Percentiles rank a stretch among this genome's conserved stretches.
Evolutionary conservation across 2,329 filamentous ascomycete genomes (phyloP).

Genomic region (Ophiocordyceps camponoti-rufipedis): DNA sequence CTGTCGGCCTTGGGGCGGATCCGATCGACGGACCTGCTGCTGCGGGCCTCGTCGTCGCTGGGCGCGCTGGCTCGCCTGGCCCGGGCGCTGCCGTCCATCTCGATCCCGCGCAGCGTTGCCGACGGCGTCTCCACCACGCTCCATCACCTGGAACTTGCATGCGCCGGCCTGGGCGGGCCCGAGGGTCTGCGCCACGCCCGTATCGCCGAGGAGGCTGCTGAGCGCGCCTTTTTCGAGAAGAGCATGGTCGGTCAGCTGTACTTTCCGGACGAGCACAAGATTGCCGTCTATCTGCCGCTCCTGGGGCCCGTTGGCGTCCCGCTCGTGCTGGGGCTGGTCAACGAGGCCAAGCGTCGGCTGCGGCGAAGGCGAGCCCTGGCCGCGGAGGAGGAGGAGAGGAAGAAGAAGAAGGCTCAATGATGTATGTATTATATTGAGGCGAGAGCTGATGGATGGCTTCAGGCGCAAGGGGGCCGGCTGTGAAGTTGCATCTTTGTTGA

Average conservation of each 20-base stretch:
- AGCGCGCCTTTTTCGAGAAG: conserved; percentile 93
- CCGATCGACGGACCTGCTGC: conserved; percentile 64
- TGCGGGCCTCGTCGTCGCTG: conserved; percentile 82
- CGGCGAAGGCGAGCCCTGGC: conserved; percentile 24
- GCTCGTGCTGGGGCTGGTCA: conserved; percentile 63
- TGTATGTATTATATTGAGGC: too few relatives aligned
- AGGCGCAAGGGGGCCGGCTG: too few relatives aligned
- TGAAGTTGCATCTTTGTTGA: too few relatives aligned
- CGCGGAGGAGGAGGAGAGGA: conserved; percentile 18
- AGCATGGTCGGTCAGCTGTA: conserved; percentile 98
- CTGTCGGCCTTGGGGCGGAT: conserved; percentile 75
- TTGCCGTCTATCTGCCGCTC: conserved; percentile 86
- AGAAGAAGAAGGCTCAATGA: background rate
- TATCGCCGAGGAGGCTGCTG: conserved; percentile 73
- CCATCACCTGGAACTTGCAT: conserved; percentile 58
- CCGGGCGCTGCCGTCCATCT: conserved; percentile 69
- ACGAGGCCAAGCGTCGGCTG: conserved; percentile 53
- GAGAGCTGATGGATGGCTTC: too few relatives aligned
- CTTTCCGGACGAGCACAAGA: conserved; percentile 95
- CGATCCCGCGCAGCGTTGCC: conserved; percentile 74
- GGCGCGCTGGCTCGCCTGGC: conserved; percentile 83
- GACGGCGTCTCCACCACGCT: conserved; percentile 71
- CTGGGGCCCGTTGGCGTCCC: conserved; percentile 84
- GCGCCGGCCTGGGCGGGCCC: conserved; percentile 44
- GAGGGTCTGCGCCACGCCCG: conserved; percentile 65